These are phyloP conservation scores for Bromus sterilis DNA, from an alignment of 176 grass and related monocot species.

Conservation along the genomic window DNA sequence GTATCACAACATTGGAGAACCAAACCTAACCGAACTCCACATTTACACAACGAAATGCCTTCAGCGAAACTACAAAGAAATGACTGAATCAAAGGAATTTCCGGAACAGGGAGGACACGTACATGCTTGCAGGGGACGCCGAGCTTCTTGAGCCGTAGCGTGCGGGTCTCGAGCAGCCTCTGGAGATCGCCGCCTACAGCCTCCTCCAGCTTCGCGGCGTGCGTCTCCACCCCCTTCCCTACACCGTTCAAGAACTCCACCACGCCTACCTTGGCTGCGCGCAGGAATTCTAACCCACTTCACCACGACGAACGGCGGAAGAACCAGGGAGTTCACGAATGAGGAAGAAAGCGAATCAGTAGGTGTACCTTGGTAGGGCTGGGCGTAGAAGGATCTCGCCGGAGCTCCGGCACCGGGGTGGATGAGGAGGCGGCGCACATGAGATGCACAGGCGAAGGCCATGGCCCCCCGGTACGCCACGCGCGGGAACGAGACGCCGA, in stretches of 20 bases:
- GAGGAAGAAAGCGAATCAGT: not conserved
- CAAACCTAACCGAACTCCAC: not conserved
- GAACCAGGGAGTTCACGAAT: not conserved
- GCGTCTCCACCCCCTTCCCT: slow-evolving; percentile 63
- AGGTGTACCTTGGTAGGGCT: slow-evolving; percentile 42
- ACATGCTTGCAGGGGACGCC: slow-evolving; percentile 87
- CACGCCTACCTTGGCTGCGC: slow-evolving; percentile 71
- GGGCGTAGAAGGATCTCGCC: slow-evolving; percentile 27
- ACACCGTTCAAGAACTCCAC: slow-evolving; percentile 72
- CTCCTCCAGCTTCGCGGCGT: slow-evolving; percentile 65
- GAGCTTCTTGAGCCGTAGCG: slow-evolving; percentile 82
- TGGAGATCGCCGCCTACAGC: slow-evolving; percentile 61
- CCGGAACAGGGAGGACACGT: not conserved
- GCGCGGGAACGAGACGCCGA: not conserved
- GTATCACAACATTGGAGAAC: not conserved
- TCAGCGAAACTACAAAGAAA: not conserved
- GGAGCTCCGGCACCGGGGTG: slow-evolving; percentile 14
- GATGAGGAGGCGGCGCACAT: slow-evolving; percentile 35
- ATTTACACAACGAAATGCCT: not conserved
- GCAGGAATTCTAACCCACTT: not conserved
- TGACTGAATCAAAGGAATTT: not conserved
- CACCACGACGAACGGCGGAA: not conserved
- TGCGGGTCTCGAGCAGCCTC: slow-evolving; percentile 71
- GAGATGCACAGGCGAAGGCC: slow-evolving; percentile 20
- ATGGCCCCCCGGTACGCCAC: not conserved